Evolutionary conservation across 352 stramenopile genomes (phyloP).

Genomic region (Phytophthora chlamydospora): DNA sequence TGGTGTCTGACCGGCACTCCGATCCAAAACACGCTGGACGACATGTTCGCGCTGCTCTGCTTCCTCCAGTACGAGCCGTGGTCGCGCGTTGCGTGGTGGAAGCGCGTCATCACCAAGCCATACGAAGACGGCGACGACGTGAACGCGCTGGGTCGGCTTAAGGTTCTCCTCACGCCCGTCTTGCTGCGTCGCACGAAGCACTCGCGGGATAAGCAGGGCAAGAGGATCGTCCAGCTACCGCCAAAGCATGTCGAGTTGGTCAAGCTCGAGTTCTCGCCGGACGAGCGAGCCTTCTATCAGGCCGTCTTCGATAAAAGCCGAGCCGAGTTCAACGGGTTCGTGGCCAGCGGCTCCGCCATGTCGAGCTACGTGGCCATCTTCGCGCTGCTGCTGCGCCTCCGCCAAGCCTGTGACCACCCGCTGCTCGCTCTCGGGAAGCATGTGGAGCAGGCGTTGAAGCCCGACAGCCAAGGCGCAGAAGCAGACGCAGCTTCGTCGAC

Average conservation of each 20-base stretch:
- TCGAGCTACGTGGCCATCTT: constrained; percentile 92
- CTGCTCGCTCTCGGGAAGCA: constrained; percentile 82
- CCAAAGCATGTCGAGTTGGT: constrained; percentile 75
- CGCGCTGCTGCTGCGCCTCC: constrained; percentile 83
- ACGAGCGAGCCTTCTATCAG: constrained; percentile 88
- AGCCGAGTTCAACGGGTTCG: constrained; percentile 90
- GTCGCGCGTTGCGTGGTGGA: constrained; percentile 84
- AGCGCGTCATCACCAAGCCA: constrained; percentile 76
- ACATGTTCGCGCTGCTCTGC: constrained; percentile 85
- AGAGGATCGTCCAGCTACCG: constrained; percentile 74
- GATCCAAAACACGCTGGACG: constrained; percentile 89
- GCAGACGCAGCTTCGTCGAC: not conserved
- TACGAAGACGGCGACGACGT: constrained; percentile 77
- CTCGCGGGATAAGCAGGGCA: constrained; percentile 65
- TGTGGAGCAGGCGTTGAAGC: constrained; percentile 49
- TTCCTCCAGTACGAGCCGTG: constrained; percentile 90
- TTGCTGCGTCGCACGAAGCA: constrained; percentile 89
- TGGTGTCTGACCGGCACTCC: constrained; percentile 93
- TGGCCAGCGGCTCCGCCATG: constrained; percentile 72
- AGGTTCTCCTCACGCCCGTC: constrained; percentile 73
- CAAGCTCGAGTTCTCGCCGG: constrained; percentile 67
- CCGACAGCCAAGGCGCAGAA: constrained; percentile 2
- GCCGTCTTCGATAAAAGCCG: constrained; percentile 84
- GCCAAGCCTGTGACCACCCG: constrained; percentile 91
- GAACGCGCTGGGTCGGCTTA: constrained; percentile 62